These are phyloP conservation scores for Backusella macrospora DNA, from an alignment of 192 early-diverging fungal species.

Conservation along the genomic window DNA sequence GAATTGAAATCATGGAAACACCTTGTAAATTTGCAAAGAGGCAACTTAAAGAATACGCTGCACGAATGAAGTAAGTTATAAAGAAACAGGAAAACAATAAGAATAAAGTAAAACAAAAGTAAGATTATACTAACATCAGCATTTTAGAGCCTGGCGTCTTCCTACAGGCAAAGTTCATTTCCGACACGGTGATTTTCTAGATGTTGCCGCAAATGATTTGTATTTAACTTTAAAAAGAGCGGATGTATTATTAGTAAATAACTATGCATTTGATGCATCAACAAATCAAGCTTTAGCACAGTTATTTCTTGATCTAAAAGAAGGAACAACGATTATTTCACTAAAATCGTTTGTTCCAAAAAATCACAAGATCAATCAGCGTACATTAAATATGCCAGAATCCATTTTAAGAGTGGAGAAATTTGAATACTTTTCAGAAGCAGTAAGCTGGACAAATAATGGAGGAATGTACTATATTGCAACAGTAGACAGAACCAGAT, in stretches of 20 bases:
- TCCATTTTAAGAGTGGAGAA: slow-evolving; percentile 69
- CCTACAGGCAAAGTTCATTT: slow-evolving; percentile 65
- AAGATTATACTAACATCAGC: background rate
- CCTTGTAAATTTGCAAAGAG: slow-evolving; percentile 77
- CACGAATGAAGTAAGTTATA: slow-evolving; percentile 66
- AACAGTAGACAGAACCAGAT: slow-evolving; percentile 68
- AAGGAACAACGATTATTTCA: slow-evolving; percentile 81
- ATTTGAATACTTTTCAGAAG: slow-evolving; percentile 70
- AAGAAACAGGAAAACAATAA: background rate
- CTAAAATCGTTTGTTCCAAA: slow-evolving; percentile 82
- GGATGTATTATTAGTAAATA: slow-evolving; percentile 95
- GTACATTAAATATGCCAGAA: slow-evolving; percentile 69
- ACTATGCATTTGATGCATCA: slow-evolving; percentile 88
- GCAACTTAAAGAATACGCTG: slow-evolving; percentile 83
- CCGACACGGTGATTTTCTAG: slow-evolving; percentile 89
- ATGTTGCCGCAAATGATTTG: slow-evolving; percentile 56
- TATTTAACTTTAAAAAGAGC: slow-evolving; percentile 70
- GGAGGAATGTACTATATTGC: slow-evolving; percentile 82
- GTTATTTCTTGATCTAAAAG: slow-evolving; percentile 91
- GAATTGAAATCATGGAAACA: slow-evolving; percentile 92
- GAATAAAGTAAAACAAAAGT: background rate
- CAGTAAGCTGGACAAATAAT: slow-evolving; percentile 78
- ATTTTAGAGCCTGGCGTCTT: slow-evolving; percentile 58
- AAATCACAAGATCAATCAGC: slow-evolving; percentile 74
- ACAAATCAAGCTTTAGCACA: slow-evolving; percentile 84